These are phyloP conservation scores for Tylopilus sp. DNA, from an alignment of 768 basidiomycete species.

Conservation along the genomic window DNA sequence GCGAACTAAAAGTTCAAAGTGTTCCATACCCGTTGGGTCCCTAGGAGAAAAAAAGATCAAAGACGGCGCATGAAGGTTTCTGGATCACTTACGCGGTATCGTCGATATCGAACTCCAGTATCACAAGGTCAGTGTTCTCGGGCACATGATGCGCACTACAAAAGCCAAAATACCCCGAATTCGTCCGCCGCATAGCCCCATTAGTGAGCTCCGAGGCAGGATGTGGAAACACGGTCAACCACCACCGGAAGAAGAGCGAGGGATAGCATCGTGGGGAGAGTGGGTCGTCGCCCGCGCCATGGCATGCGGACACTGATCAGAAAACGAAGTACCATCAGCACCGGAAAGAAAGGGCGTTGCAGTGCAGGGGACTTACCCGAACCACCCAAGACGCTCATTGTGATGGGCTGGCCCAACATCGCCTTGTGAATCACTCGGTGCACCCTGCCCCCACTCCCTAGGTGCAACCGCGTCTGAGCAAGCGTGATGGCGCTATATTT, in stretches of 20 bases:
- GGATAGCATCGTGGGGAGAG: conserved; percentile 86
- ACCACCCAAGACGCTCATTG: conserved; percentile 87
- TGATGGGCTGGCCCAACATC: conserved; percentile 79
- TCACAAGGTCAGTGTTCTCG: conserved; percentile 90
- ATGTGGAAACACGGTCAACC: conserved; percentile 96
- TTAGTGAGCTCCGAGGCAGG: conserved; percentile 98
- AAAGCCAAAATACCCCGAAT: conserved; percentile 92
- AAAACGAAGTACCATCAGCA: not conserved
- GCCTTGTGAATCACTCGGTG: conserved; percentile 84
- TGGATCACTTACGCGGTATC: conserved; percentile 68
- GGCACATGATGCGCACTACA: conserved; percentile 93
- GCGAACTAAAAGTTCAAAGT: conserved; percentile 91
- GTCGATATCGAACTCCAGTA: conserved; percentile 91
- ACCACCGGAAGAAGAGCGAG: conserved; percentile 95
- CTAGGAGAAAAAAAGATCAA: conserved; percentile 34
- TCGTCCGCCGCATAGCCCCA: conserved; percentile 89
- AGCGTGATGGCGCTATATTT: conserved; percentile 77
- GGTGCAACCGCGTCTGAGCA: conserved; percentile 69
- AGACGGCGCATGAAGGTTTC: not conserved
- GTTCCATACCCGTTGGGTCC: conserved; percentile 65
- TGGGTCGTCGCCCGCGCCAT: conserved; percentile 91
- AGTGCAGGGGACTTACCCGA: conserved; percentile 57
- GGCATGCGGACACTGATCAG: conserved; percentile 82
- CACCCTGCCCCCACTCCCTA: conserved; percentile 77
- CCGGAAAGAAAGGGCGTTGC: not conserved